phyloP scores from a whole-genome alignment of 768 basidiomycete species.

The Mycena sanguinolenta region DNA sequence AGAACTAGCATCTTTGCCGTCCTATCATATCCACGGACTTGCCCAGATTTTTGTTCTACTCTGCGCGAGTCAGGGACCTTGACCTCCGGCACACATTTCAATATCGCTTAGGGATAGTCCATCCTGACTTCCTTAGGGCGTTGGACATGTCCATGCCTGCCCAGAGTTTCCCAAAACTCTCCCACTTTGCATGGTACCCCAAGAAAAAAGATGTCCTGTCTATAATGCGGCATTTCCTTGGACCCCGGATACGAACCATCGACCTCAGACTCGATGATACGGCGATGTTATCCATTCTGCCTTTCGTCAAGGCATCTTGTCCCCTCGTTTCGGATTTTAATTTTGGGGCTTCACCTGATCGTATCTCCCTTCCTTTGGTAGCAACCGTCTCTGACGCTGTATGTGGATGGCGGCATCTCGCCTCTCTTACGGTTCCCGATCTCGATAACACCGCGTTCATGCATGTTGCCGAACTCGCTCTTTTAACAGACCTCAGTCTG shows the following conservation, averaged over 20 bases:
- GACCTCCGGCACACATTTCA: rapidly evolving
- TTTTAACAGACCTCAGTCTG: constrained; percentile 12
- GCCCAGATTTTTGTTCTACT: constrained; percentile 27
- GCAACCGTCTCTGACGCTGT: constrained; percentile 8
- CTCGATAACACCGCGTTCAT: constrained; percentile 15
- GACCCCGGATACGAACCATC: background rate
- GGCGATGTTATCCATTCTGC: background rate
- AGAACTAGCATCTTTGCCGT: constrained; percentile 1
- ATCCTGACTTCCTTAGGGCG: constrained; percentile 18
- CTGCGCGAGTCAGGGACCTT: constrained; percentile 16
- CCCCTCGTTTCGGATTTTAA: background rate
- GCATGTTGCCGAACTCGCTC: constrained; percentile 13
- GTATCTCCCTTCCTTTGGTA: background rate
- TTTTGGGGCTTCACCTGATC: background rate
- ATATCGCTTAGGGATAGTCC: background rate
- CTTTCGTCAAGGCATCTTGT: background rate
- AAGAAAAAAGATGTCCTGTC: background rate
- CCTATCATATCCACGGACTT: constrained; percentile 17
- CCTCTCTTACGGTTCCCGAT: constrained; percentile 3
- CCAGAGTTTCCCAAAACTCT: constrained; percentile 5
- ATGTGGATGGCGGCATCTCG: constrained; percentile 25
- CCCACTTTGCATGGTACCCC: constrained; percentile 3
- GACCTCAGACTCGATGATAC: background rate
- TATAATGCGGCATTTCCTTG: background rate
- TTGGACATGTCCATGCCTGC: constrained; percentile 16